Evolutionary conservation across 108 stramenopile genomes (phyloP).

Genomic region (Ochromonas danica): DNA sequence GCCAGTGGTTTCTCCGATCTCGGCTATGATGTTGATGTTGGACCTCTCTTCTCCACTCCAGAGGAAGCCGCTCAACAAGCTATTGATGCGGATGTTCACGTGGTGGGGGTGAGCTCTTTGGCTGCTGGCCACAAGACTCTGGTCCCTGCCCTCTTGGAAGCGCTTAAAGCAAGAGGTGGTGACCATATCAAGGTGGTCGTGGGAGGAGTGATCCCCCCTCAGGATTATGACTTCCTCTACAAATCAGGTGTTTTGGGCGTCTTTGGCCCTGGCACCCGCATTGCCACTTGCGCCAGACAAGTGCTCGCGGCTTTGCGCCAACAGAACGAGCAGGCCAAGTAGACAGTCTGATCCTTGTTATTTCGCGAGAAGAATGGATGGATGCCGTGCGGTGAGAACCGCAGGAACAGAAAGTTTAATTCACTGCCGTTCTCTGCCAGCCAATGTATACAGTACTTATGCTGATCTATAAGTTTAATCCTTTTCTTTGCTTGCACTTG

Average conservation of each 20-base stretch:
- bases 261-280: slow-evolving; percentile 94
- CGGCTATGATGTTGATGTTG: slow-evolving; percentile 95
- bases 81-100: slow-evolving; percentile 93
- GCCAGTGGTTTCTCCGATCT: slow-evolving; percentile 92
- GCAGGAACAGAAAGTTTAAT: too few relatives aligned
- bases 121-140: slow-evolving; percentile 96
- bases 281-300: slow-evolving; percentile 76
- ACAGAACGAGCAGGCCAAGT: too few relatives aligned
- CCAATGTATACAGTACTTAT: too few relatives aligned
- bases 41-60: slow-evolving; percentile 93
- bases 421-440: too few relatives aligned
- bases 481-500: too few relatives aligned
- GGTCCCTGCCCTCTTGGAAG: slow-evolving; percentile 80
- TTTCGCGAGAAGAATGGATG: too few relatives aligned
- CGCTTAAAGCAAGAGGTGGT: slow-evolving; percentile 74
- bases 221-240: slow-evolving; percentile 84
- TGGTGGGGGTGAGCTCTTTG: slow-evolving; percentile 88
- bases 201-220: slow-evolving; percentile 92
- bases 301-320: too few relatives aligned
- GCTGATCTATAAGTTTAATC: too few relatives aligned
- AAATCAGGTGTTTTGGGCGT: slow-evolving; percentile 75
- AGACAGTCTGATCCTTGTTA: too few relatives aligned
- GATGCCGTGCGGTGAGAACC: too few relatives aligned
- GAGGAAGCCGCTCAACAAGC: slow-evolving; percentile 87
- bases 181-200: slow-evolving; percentile 81